Percentiles rank a stretch among this genome's conserved stretches.
These are phyloP conservation scores for Nigrospora oryzae DNA, from an alignment of 2,329 filamentous ascomycete genomes.

Conservation along the genomic window DNA sequence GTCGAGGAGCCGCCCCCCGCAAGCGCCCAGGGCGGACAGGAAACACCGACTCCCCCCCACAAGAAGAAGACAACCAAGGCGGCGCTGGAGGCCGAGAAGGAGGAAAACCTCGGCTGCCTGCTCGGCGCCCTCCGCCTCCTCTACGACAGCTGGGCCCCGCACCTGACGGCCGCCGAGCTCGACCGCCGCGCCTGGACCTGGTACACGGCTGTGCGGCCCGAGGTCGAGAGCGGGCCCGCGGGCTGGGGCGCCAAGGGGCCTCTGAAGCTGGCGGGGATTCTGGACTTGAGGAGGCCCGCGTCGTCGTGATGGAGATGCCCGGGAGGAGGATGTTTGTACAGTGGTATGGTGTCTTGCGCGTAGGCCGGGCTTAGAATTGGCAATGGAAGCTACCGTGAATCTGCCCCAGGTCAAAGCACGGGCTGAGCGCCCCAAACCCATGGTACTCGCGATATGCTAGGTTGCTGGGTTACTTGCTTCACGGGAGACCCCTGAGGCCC, in stretches of 20 bases:
- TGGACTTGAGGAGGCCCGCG: conserved; percentile 43
- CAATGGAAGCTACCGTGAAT: too few species aligned
- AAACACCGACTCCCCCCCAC: too few species aligned
- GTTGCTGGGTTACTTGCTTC: too few species aligned
- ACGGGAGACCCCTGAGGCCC: too few species aligned
- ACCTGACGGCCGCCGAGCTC: conserved; percentile 55
- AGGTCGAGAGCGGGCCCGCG: conserved; percentile 62
- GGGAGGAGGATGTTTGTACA: too few species aligned
- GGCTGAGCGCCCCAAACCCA: too few species aligned
- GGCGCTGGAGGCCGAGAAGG: conserved; percentile 50
- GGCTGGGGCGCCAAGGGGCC: conserved; percentile 80
- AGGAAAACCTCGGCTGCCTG: conserved; percentile 60
- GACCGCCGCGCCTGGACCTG: conserved; percentile 72
- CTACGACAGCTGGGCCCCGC: conserved; percentile 65
- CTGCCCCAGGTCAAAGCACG: too few species aligned
- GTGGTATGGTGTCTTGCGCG: too few species aligned
- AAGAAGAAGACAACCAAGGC: conserved; percentile 44
- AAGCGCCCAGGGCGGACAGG: conserved; percentile 8
- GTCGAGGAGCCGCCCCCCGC: conserved; percentile 7
- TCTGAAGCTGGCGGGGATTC: conserved; percentile 57
- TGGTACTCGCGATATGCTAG: too few species aligned
- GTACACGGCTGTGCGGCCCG: conserved; percentile 71
- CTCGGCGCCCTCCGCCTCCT: conserved; percentile 65
- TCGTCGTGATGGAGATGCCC: not conserved
- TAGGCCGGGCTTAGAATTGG: too few species aligned